Percentiles rank a stretch among this genome's conserved stretches.
Conservation (phyloP, 1,284 basidiomycete species). For the Papiliotrema laurentii region DNA sequence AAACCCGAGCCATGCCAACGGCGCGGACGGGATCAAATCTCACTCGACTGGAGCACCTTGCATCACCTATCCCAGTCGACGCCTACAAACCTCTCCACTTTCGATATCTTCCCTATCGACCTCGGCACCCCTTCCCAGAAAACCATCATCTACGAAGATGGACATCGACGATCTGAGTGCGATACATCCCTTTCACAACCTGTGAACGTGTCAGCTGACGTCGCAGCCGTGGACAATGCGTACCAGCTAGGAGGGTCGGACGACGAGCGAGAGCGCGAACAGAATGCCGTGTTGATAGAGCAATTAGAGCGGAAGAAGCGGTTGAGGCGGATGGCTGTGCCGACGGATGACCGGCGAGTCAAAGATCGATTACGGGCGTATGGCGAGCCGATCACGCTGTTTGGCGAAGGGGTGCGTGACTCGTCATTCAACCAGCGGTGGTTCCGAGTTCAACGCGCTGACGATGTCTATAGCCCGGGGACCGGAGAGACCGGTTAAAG, state of each 20-base stretch:
- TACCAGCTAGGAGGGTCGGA: constrained; percentile 45
- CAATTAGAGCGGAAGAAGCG: constrained; percentile 94
- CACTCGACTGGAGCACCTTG: neutral
- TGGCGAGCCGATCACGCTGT: constrained; percentile 93
- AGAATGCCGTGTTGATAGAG: constrained; percentile 72
- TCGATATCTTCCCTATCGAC: neutral
- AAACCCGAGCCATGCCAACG: no score
- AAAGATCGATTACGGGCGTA: constrained; percentile 82
- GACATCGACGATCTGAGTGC: constrained; percentile 42
- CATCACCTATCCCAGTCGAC: neutral
- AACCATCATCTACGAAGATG: constrained; percentile 2
- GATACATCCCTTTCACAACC: constrained; percentile 3
- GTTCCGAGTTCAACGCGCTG: neutral
- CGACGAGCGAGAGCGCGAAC: constrained; percentile 48
- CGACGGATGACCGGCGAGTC: constrained; percentile 92
- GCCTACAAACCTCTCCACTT: neutral
- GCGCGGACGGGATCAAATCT: neutral
- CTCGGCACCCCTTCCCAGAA: neutral
- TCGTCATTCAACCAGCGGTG: constrained; percentile 16
- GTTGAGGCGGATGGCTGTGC: constrained; percentile 87
- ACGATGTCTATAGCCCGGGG: constrained; percentile 50
- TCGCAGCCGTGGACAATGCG: constrained; percentile 42
- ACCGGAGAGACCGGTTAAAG: constrained; percentile 84
- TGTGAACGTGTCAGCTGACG: neutral
- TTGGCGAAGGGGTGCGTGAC: constrained; percentile 92